Base-by-base conservation (phyloP, 139 green algal species). In the Picochlorum sp. region DNA sequence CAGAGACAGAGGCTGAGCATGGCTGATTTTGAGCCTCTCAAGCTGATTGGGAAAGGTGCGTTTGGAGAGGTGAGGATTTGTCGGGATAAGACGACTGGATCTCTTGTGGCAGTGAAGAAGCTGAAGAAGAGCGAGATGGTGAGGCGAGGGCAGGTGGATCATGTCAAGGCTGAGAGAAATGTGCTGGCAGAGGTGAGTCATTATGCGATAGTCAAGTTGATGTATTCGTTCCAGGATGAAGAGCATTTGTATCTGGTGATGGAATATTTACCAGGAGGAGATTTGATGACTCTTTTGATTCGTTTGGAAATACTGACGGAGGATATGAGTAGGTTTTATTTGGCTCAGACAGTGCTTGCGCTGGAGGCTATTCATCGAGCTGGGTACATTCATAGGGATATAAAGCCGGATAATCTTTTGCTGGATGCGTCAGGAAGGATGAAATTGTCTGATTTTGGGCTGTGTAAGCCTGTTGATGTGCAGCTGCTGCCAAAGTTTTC, bases 251-350 rank as follows among this genome's bases (percentile, higher is more conserved):
- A 98, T 78, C 79, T 98, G n/a, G 78, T 96, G 16, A 98, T 98
- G 92, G 92, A 98, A 74, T 98, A 98, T 78, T 74, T 98, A 63
- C 88, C 92, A 11, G 92, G 87, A 2, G 92, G 92, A 6, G 92
- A 98, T 75, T 83, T 97, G 61, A 98, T 98, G 92, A 98, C 92
- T 55, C 77, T 98, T 73, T 78, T 98, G 62, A 98, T 98, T 83
- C 82, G 90, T 21, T 88, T 93, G 70, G 92, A 98, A 73, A 96
- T 93, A 18, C 73, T 98, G 31, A 82, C 68, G 3, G 85, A 96
- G 70, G 71, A 86, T 34, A 90, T 63, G 59, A 57, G 49, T 30
- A 37, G 55, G 41, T 77, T 77, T 63, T 77, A 77, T 51, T 49
- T 77, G 16, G 70, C 70, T 6, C 70, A 73, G 60, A 77, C 60